phyloP scores from a whole-genome alignment of 2,329 filamentous ascomycete genomes.

The Monilinia vaccinii-corymbosi region DNA sequence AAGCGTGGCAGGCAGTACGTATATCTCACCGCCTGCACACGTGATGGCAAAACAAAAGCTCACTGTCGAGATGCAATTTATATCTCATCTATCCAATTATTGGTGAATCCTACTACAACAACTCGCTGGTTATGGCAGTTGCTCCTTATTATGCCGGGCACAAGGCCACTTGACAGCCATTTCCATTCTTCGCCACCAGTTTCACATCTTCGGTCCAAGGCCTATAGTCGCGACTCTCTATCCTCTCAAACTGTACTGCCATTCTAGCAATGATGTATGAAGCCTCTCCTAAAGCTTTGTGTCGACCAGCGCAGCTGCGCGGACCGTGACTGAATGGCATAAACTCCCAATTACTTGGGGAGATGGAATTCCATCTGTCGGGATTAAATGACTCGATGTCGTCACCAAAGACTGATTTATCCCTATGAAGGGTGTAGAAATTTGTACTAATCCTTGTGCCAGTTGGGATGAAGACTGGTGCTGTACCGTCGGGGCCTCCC shows the following conservation, averaged over 20 bases:
- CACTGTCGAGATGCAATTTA: too few relatives aligned
- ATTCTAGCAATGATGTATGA: conserved; percentile 14
- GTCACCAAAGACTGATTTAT: conserved; percentile 48
- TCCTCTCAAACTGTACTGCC: conserved; percentile 7
- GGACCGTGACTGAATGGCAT: conserved; percentile 63
- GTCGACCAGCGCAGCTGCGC: conserved; percentile 54
- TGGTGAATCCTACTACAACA: too few relatives aligned
- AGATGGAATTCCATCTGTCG: conserved; percentile 53
- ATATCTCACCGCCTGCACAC: too few relatives aligned
- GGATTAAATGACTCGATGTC: conserved; percentile 63
- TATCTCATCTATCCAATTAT: too few relatives aligned
- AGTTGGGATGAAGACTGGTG: conserved; percentile 13
- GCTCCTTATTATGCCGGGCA: not conserved
- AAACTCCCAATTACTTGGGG: conserved; percentile 59
- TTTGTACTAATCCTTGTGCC: conserved; percentile 3
- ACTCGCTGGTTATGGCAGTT: too few relatives aligned
- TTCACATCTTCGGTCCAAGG: conserved; percentile 7
- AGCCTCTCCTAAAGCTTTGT: conserved; percentile 14
- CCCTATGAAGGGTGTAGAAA: conserved; percentile 4
- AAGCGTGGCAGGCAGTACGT: too few relatives aligned
- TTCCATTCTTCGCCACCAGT: conserved; percentile 4
- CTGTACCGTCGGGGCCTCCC: conserved; percentile 12
- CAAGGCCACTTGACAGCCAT: conserved; percentile 6
- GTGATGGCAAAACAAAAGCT: too few relatives aligned
- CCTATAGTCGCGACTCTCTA: conserved; percentile 9